phyloP scores from a whole-genome alignment of 768 basidiomycete genomes.

The Tremella yokohamensis region DNA sequence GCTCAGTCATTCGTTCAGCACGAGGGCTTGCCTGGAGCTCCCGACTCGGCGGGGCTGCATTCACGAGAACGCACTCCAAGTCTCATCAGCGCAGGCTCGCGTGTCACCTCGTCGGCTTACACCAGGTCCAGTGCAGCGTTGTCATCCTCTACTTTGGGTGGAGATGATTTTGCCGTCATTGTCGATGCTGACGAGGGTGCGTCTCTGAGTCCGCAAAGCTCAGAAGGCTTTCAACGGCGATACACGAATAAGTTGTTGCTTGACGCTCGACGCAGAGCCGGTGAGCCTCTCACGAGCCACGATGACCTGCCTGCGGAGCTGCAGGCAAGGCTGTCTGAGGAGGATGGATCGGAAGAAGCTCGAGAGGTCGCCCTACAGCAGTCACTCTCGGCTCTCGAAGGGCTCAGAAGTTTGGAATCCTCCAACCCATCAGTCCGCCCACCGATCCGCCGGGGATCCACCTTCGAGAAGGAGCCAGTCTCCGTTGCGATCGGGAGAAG shows the following conservation, averaged over 20 bases:
- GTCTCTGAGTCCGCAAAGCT: too few species aligned
- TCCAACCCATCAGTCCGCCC: not conserved
- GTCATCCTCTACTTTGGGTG: slow-evolving; percentile 25
- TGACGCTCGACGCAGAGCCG: slow-evolving; percentile 35
- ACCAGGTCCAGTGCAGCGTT: slow-evolving; percentile 30
- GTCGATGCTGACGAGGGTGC: slow-evolving; percentile 26
- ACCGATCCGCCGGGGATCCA: not conserved
- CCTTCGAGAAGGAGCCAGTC: not conserved
- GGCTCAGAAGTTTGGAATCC: slow-evolving; percentile 1
- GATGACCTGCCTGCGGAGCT: slow-evolving; percentile 33
- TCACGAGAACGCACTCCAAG: slow-evolving; percentile 32
- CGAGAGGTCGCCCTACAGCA: slow-evolving; percentile 23
- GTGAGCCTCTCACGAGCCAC: slow-evolving; percentile 29
- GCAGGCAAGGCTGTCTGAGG: slow-evolving; percentile 6
- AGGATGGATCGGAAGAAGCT: slow-evolving; percentile 9
- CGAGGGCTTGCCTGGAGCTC: not conserved
- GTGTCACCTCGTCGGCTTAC: slow-evolving; percentile 28
- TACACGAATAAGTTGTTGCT: slow-evolving; percentile 34
- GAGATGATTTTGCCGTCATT: slow-evolving; percentile 22
- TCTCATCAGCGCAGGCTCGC: slow-evolving; percentile 31
- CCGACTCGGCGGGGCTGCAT: slow-evolving; percentile 11
- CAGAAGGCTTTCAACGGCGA: slow-evolving; percentile 15
- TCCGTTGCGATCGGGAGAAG: not conserved
- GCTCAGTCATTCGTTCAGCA: not conserved
- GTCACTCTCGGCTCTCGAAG: slow-evolving; percentile 39